Evolutionary conservation across 2,329 filamentous ascomycete genomes (phyloP).

Genomic region (Phialemoniopsis sp.): DNA sequence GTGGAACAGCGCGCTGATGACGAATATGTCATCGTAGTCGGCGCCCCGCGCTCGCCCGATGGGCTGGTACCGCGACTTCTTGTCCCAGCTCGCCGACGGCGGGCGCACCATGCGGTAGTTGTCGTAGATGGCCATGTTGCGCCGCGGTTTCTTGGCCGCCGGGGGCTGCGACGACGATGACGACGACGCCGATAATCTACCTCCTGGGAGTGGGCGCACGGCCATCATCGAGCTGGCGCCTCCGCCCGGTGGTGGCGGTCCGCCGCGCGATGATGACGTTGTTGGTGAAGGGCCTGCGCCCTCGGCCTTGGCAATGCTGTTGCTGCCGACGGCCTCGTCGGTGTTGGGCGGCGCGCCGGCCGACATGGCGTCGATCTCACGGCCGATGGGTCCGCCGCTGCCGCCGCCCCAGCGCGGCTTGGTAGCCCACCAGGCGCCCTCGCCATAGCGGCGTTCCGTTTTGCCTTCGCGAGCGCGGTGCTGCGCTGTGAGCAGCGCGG

Average conservation of each 20-base stretch:
- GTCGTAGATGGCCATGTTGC: slow-evolving; percentile 56
- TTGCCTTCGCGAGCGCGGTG: slow-evolving; percentile 56
- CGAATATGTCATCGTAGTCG: slow-evolving; percentile 56
- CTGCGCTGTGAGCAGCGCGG: slow-evolving; percentile 59
- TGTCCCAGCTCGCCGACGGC: slow-evolving; percentile 56
- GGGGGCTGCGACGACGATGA: slow-evolving; percentile 9
- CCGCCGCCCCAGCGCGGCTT: slow-evolving; percentile 61
- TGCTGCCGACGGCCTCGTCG: slow-evolving; percentile 40
- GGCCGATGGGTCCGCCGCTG: slow-evolving; percentile 57
- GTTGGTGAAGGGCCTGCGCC: slow-evolving; percentile 11
- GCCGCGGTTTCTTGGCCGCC: slow-evolving; percentile 44
- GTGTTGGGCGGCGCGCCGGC: slow-evolving; percentile 12
- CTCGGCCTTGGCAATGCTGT: too few species aligned
- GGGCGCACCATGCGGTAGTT: slow-evolving; percentile 59
- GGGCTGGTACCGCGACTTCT: slow-evolving; percentile 51
- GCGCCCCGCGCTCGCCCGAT: slow-evolving; percentile 46
- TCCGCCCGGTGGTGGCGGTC: slow-evolving; percentile 1
- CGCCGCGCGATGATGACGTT: not conserved
- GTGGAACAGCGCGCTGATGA: slow-evolving; percentile 58
- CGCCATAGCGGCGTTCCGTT: slow-evolving; percentile 50
- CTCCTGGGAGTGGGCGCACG: not conserved
- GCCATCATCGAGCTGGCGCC: slow-evolving; percentile 4
- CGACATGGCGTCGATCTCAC: slow-evolving; percentile 44
- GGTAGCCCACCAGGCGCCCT: slow-evolving; percentile 58
- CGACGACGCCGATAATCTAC: not conserved